Percentiles rank a stretch among this genome's conserved stretches.
Conservation (phyloP, 2,329 filamentous ascomycete genomes). For the Fulvia fulva region DNA sequence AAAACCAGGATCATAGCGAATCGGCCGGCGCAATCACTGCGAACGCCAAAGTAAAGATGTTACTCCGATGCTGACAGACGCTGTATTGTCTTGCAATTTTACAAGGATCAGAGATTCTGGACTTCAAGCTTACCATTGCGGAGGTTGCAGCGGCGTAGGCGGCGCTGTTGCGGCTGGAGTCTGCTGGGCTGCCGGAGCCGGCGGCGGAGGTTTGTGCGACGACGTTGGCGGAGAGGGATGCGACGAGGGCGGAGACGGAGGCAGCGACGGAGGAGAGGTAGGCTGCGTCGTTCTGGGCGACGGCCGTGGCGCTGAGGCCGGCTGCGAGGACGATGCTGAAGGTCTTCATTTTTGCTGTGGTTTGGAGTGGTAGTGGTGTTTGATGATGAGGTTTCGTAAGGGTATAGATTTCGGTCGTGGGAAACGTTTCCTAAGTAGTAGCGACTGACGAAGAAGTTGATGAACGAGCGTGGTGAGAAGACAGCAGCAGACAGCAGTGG, state of each 20-base stretch:
- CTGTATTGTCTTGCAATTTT: neutral
- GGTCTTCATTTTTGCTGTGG: slow-evolving; percentile 21
- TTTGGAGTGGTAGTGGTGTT: neutral
- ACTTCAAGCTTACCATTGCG: slow-evolving; percentile 14
- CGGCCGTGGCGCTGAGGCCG: slow-evolving; percentile 19
- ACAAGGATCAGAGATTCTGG: neutral
- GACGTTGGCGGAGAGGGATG: neutral
- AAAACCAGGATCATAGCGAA: too few relatives aligned
- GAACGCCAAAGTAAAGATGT: too few relatives aligned
- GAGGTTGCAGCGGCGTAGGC: slow-evolving; percentile 14
- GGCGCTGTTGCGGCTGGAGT: slow-evolving; percentile 16
- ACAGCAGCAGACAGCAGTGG: too few relatives aligned
- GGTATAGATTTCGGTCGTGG: neutral
- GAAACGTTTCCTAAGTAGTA: neutral
- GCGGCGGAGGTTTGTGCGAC: neutral
- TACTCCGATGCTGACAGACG: too few relatives aligned
- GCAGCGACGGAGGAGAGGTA: slow-evolving; percentile 1
- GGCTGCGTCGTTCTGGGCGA: slow-evolving; percentile 13
- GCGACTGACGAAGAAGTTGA: neutral
- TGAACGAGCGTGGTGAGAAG: neutral
- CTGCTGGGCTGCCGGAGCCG: slow-evolving; percentile 10
- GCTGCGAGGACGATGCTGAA: slow-evolving; percentile 20
- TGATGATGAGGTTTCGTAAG: neutral
- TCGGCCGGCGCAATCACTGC: too few relatives aligned
- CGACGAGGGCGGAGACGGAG: slow-evolving; percentile 1